Base-by-base conservation (phyloP, 129 eudicot species). In the Calendula officinalis region DNA sequence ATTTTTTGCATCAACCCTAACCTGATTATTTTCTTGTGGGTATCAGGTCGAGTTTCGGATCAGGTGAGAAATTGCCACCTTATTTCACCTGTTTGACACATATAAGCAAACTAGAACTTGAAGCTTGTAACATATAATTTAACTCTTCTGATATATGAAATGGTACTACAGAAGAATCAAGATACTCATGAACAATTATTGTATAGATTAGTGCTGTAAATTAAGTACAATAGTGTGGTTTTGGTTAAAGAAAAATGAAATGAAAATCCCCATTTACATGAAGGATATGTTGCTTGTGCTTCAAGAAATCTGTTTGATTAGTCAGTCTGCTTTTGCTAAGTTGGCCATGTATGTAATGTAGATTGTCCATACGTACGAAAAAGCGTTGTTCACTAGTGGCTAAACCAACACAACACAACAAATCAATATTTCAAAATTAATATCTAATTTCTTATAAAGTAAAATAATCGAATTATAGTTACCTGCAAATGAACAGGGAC, bases 401-500 rank as follows among this genome's bases (percentile, higher is more conserved):
- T 91, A 88, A 70, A 67, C 17, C 44, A 59, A 33, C 58, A 16
- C 72, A 60, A 46, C 52, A 70, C 4, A 3, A 9, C 33, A 38
- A 36, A 52, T 40, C 55, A 63, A 22, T 22, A 22, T 2, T 22
- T 22, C 30, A 22, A 22, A 22, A 22, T 22, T 22, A 0, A 22
- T 22, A 22, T 22, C 30, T 22, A 22, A 22, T 22, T 22, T 22
- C 30, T 22, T 22, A 22, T 22, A 22, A 22, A 22, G 30, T 22
- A 22, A 22, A 22, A 22, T 22, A 22, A 22, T 22, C 1, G 30
- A 22, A 22, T 22, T 39, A 3, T 39, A 10, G 35, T 10, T 71
- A 88, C 99, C 99, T 94, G 96, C 56, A 94, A 81, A 69, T 94
- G 91, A 69, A 94, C 99, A 0, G 96, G 96, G 46, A 83, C 68